Percentiles rank a stretch among this genome's conserved stretches.
Evolutionary conservation across 2,329 filamentous ascomycete species (phyloP).

Genomic region (Apiospora aurea): DNA sequence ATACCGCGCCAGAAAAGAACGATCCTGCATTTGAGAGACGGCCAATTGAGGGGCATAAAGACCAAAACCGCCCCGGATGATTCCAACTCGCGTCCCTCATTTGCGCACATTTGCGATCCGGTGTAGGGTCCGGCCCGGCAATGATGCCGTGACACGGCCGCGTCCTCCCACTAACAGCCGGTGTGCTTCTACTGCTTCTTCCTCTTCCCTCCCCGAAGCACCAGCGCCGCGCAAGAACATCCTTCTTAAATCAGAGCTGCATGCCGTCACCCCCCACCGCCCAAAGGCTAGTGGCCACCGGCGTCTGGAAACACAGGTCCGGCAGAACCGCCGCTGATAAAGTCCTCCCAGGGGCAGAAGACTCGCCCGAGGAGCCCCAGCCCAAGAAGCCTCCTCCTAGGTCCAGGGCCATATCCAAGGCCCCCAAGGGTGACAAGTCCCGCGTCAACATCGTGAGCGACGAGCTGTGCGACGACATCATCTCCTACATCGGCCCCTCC

Average conservation of each 20-base stretch:
- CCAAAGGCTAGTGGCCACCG: slow-evolving; percentile 30
- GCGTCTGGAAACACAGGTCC: slow-evolving; percentile 29
- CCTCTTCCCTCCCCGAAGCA: neutral
- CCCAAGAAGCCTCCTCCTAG: neutral
- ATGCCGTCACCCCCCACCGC: slow-evolving; percentile 31
- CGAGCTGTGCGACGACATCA: slow-evolving; percentile 66
- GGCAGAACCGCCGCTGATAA: neutral
- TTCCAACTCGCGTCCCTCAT: slow-evolving; percentile 24
- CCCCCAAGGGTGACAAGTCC: slow-evolving; percentile 42
- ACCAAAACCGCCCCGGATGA: slow-evolving; percentile 11
- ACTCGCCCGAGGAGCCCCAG: no score
- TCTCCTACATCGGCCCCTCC: slow-evolving; percentile 72
- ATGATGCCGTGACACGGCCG: slow-evolving; percentile 1
- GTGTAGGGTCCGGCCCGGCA: neutral
- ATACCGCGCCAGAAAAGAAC: neutral
- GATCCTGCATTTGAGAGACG: no score
- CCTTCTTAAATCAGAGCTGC: slow-evolving; percentile 16
- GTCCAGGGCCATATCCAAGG: neutral
- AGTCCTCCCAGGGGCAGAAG: neutral
- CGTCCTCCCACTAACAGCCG: neutral
- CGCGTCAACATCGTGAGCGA: slow-evolving; percentile 62
- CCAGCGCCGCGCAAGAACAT: neutral
- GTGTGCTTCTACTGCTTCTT: neutral
- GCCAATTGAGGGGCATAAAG: no score
- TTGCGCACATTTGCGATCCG: slow-evolving; percentile 22